Conservation (phyloP, 1,284 basidiomycete species). For the Cryptococcus wingfieldii region DNA sequence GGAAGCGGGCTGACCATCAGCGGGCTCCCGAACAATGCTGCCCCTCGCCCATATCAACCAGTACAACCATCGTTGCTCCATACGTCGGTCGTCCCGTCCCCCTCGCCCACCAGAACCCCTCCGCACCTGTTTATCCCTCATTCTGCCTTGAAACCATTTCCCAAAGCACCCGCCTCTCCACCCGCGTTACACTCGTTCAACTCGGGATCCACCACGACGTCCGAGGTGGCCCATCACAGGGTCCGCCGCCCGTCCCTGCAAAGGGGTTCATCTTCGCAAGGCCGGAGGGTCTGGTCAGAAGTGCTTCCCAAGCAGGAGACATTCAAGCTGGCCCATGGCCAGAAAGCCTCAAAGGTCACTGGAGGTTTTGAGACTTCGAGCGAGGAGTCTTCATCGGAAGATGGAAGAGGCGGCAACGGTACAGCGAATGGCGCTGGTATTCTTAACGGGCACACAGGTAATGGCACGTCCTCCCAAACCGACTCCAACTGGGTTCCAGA, state of each 20-base stretch:
- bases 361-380: slow-evolving; percentile 40
- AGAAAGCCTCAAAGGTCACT: slow-evolving; percentile 28
- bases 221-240: not conserved
- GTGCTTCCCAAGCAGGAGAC: slow-evolving; percentile 7
- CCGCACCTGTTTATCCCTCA: not conserved
- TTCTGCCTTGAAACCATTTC: slow-evolving; percentile 5
- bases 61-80: slow-evolving; percentile 12
- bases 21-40: not conserved
- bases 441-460: not conserved
- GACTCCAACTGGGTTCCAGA: not conserved
- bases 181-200: not conserved
- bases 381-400: slow-evolving; percentile 17
- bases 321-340: slow-evolving; percentile 17
- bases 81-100: slow-evolving; percentile 9
- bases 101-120: slow-evolving; percentile 4
- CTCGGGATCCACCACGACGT: not conserved
- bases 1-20: not conserved
- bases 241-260: not conserved
- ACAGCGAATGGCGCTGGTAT: not conserved
- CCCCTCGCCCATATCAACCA: slow-evolving; percentile 12
- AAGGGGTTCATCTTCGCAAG: slow-evolving; percentile 13
- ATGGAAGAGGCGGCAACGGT: not conserved
- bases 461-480: not conserved
- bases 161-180: not conserved
- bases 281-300: slow-evolving; percentile 24